A percentile compares a stretch with the other conserved stretches of the same genome.
These are phyloP conservation scores for Cutaneotrichosporon sp. DNA, from an alignment of 1,284 basidiomycete species.

Conservation along the genomic window DNA sequence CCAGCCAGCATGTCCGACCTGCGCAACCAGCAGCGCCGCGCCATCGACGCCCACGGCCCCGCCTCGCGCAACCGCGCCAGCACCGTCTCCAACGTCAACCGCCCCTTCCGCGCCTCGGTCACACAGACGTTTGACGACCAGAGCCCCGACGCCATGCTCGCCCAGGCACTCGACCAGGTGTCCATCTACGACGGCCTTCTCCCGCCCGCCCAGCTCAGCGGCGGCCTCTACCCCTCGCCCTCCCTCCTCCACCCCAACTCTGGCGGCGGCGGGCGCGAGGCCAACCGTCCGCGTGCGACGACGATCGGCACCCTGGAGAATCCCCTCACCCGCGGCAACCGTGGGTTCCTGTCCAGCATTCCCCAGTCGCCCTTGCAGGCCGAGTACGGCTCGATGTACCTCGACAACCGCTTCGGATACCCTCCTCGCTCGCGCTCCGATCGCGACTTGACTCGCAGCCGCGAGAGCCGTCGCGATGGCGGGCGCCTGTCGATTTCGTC, in stretches of 20 bases:
- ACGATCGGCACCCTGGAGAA: slow-evolving; percentile 91
- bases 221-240: slow-evolving; percentile 18
- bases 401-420: slow-evolving; percentile 34
- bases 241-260: slow-evolving; percentile 25
- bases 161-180: slow-evolving; percentile 39
- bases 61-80: slow-evolving; percentile 80
- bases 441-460: slow-evolving; percentile 36
- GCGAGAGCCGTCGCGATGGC: slow-evolving; percentile 30
- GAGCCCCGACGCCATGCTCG: slow-evolving; percentile 57
- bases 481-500: slow-evolving; percentile 46
- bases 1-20: slow-evolving; percentile 82
- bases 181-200: slow-evolving; percentile 43
- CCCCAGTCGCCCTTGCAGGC: slow-evolving; percentile 45
- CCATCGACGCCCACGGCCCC: slow-evolving; percentile 65
- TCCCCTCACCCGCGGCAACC: slow-evolving; percentile 31
- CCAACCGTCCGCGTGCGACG: slow-evolving; percentile 77
- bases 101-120: slow-evolving; percentile 64
- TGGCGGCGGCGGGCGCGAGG: slow-evolving; percentile 28
- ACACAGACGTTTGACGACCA: slow-evolving; percentile 64
- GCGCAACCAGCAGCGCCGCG: slow-evolving; percentile 80
- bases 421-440: slow-evolving; percentile 36
- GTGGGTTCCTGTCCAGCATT: slow-evolving; percentile 57
- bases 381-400: slow-evolving; percentile 18
- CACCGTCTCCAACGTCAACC: slow-evolving; percentile 72
- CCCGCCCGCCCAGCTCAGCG: slow-evolving; percentile 14